These are phyloP conservation scores for Irpex rosettiformis DNA, from an alignment of 1,284 basidiomycete genomes.

Conservation along the genomic window DNA sequence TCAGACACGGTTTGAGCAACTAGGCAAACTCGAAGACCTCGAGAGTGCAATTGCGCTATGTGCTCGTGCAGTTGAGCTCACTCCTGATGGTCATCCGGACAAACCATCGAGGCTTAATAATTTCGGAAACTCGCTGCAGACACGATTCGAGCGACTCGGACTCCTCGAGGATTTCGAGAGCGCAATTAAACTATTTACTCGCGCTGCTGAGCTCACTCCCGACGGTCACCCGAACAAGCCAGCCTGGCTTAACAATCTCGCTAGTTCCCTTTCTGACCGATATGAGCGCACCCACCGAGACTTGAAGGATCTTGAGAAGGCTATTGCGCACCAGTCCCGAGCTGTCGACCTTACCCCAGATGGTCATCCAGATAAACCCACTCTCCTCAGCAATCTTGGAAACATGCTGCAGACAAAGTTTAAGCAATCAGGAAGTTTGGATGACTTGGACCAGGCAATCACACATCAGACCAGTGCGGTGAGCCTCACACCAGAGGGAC, in stretches of 20 bases:
- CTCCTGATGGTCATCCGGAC: too few species aligned
- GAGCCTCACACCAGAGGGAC: neutral
- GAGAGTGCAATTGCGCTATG: too few species aligned
- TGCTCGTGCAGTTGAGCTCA: too few species aligned
- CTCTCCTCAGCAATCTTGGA: neutral
- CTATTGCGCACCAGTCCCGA: neutral
- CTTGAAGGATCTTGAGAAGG: neutral
- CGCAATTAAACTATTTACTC: too few species aligned
- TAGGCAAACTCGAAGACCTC: too few species aligned
- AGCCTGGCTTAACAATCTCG: neutral
- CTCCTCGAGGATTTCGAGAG: too few species aligned
- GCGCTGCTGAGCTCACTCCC: too few species aligned
- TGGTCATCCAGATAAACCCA: neutral
- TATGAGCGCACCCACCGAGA: neutral
- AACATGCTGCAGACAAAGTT: neutral
- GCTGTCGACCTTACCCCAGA: neutral
- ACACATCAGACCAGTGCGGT: neutral
- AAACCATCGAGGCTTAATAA: too few species aligned
- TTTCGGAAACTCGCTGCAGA: too few species aligned
- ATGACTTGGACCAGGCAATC: neutral
- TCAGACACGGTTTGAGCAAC: too few species aligned
- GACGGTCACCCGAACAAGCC: neutral
- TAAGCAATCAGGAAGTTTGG: neutral
- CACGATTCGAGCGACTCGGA: too few species aligned
- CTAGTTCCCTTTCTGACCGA: neutral